Evolutionary conservation across 2,329 filamentous ascomycete species (phyloP), one percentile per base, ranked within the genome.

Genomic region (Xylaria sp.): DNA sequence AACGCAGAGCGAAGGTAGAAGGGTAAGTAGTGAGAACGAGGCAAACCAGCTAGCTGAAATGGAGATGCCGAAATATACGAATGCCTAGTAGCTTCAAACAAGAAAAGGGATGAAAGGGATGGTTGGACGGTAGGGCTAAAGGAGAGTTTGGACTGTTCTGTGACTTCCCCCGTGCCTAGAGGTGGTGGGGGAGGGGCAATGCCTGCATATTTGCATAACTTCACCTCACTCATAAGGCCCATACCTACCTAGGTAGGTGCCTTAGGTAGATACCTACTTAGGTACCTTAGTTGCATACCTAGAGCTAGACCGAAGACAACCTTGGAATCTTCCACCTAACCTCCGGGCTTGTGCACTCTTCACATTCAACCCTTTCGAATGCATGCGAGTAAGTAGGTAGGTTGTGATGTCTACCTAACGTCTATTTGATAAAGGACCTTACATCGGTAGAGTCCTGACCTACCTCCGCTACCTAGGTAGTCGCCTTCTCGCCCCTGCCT

Each of bases 121-220:
- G 13, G 8, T 33, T 21, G 13, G n/a, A 23, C 8, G 15, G 6
- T 13, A 25, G 25, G 13, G 21, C 6, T 11, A 19, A 27, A 40
- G 17, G 40, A 25, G 23, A 49, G 49, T 47, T 53, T 54, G 27
- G 53, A 55, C 52, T 60, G 56, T 63, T 65, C 52, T 63, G n/a
- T 27, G 25, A 44, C 19, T 51, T 15, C 51, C 21, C 13, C n/a
- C n/a, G 15, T 21, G 6, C 29, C 8, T 37, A 23, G n/a, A n/a
- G n/a, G 41, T 60, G 21, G 63, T 63, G 63, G 63, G 63, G 63
- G 63, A 65, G 63, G 63, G 63, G 63, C 60, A 65, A 4, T 51
- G 19, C 17, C 21, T 29, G 8, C 21, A 0, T 62, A 58, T 25
- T 13, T 54, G 54, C 48, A 64, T 64, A 58, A 21, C 46, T 5